Conservation (phyloP, 2,329 filamentous ascomycete genomes). For the Cladosporium sp. region DNA sequence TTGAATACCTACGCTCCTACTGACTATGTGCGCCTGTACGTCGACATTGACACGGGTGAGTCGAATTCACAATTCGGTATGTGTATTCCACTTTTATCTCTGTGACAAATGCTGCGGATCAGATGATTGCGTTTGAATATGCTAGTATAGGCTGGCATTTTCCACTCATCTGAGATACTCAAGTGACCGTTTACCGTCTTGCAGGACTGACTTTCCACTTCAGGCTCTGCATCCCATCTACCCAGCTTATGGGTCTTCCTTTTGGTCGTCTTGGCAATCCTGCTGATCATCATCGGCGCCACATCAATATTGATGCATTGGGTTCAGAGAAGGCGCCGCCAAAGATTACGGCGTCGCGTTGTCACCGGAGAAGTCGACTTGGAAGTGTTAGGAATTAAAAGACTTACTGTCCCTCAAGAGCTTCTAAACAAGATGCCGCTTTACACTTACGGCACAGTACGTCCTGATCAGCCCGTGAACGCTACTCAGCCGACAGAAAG, state of each 20-base stretch:
- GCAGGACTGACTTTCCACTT: background rate
- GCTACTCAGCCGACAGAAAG: background rate
- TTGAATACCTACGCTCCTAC: conserved; percentile 34
- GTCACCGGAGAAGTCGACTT: conserved; percentile 76
- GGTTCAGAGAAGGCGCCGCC: conserved; percentile 67
- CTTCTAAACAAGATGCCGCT: conserved; percentile 71
- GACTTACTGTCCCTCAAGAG: conserved; percentile 68
- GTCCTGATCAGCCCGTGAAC: background rate
- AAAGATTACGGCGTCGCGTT: conserved; percentile 65
- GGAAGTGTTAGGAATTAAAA: conserved; percentile 79
- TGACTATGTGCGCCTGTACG: conserved; percentile 50
- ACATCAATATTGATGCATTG: conserved; percentile 73
- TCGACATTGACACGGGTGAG: conserved; percentile 45
- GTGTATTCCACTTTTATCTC: conserved; percentile 4
- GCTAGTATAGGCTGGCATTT: background rate
- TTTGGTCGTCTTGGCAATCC: conserved; percentile 63
- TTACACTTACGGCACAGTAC: conserved; percentile 59
- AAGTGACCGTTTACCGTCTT: too few species aligned
- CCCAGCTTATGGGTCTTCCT: conserved; percentile 80
- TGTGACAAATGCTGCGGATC: background rate
- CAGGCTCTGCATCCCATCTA: conserved; percentile 37
- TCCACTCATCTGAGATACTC: too few species aligned
- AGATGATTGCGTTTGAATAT: background rate
- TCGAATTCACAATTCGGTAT: conserved; percentile 1
- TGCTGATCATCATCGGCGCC: conserved; percentile 62